Percentiles rank a stretch among this genome's conserved stretches.
These are phyloP conservation scores for Penicillium soppii DNA, from an alignment of 495 filamentous ascomycete genomes.

Conservation along the genomic window DNA sequence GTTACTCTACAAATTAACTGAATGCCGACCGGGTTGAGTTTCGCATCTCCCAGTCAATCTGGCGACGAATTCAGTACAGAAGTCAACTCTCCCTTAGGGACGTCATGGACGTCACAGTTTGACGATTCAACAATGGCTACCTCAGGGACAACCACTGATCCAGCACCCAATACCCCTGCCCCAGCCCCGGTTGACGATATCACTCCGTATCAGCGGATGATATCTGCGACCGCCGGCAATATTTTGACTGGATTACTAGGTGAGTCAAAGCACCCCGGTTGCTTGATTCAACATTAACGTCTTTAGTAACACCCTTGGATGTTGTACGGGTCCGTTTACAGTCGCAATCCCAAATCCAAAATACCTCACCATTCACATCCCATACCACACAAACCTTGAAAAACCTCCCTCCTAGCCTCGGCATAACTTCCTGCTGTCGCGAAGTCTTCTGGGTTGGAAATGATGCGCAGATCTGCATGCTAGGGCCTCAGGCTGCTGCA, in stretches of 20 bases:
- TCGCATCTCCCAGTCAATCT: conserved; percentile 6
- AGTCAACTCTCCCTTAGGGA: conserved; percentile 15
- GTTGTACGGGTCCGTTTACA: conserved; percentile 95
- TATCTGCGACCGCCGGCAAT: conserved; percentile 88
- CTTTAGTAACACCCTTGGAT: conserved; percentile 92
- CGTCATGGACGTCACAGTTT: conserved; percentile 39
- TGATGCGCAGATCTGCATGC: conserved; percentile 76
- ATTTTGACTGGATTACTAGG: conserved; percentile 86
- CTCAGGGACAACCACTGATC: conserved; percentile 27
- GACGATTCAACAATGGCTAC: conserved; percentile 37
- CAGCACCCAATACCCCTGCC: conserved; percentile 16
- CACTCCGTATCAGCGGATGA: conserved; percentile 84
- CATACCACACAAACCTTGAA: conserved; percentile 58
- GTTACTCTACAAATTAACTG: conserved; percentile 5
- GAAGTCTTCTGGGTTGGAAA: conserved; percentile 97
- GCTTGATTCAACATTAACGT: conserved; percentile 4
- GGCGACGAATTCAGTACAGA: conserved; percentile 13
- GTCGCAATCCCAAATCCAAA: conserved; percentile 63
- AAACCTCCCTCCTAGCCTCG: conserved; percentile 70
- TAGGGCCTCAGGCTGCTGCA: conserved; percentile 43
- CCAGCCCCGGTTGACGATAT: conserved; percentile 48
- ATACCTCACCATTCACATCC: conserved; percentile 40
- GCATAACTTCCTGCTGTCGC: conserved; percentile 91
- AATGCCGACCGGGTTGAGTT: conserved; percentile 21
- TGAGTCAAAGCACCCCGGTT: conserved; percentile 38